Conservation (phyloP, 2,329 filamentous ascomycete genomes). For the Fusarium sp. region DNA sequence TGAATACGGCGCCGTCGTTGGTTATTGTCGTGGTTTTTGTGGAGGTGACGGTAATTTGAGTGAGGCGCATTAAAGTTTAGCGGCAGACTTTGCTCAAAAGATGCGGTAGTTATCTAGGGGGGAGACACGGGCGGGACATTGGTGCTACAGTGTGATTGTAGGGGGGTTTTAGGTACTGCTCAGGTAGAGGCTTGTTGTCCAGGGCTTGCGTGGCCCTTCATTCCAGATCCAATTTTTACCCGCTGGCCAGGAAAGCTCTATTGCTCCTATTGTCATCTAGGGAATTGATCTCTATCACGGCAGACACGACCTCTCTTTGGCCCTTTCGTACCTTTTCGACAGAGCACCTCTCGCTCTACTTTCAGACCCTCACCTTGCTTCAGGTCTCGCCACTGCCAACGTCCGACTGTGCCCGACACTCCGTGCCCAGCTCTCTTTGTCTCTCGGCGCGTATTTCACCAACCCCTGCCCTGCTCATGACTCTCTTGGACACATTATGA, state of each 20-base stretch:
- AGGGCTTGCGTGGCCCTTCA: conserved; percentile 32
- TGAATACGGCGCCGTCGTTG: conserved; percentile 11
- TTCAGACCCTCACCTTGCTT: too few relatives aligned
- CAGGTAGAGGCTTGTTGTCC: background rate
- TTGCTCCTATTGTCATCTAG: background rate
- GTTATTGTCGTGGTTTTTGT: background rate
- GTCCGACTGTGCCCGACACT: background rate
- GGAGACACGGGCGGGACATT: background rate
- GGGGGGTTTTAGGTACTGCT: background rate
- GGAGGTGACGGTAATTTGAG: conserved; percentile 20
- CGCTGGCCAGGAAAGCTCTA: background rate
- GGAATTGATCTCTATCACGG: background rate
- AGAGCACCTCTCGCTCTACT: background rate
- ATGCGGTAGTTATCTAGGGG: background rate
- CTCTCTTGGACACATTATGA: background rate
- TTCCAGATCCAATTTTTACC: background rate
- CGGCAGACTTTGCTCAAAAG: conserved; percentile 9
- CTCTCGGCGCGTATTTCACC: conserved; percentile 1
- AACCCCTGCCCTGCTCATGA: background rate
- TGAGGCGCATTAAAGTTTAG: conserved; percentile 42
- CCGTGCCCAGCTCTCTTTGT: background rate
- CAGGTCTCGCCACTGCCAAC: background rate
- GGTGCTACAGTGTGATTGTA: too few relatives aligned
- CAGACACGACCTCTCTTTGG: background rate
- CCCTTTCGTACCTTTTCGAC: background rate